phyloP scores from a whole-genome alignment of 768 basidiomycete genomes.

The Paxillus ammoniavirescens region DNA sequence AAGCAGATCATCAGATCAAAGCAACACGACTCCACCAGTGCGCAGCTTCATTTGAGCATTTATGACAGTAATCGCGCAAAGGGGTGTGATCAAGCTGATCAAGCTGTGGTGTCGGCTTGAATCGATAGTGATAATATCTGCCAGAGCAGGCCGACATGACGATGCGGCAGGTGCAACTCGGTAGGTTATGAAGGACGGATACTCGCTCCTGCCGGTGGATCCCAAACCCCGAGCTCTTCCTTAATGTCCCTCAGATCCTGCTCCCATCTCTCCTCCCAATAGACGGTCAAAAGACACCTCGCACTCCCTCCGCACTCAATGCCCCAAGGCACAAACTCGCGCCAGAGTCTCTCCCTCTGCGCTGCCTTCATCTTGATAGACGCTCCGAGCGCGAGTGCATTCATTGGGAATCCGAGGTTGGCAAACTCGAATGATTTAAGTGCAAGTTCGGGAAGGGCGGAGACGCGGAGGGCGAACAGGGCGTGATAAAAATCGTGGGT shows the following conservation, averaged over 20 bases:
- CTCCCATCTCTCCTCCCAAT: conserved; percentile 96
- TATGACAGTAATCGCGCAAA: too few relatives aligned
- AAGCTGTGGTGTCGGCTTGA: neutral
- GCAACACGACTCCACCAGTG: too few relatives aligned
- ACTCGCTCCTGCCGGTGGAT: conserved; percentile 53
- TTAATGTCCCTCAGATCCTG: conserved; percentile 81
- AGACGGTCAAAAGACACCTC: conserved; percentile 80
- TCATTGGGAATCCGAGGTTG: conserved; percentile 88
- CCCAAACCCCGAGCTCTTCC: conserved; percentile 80
- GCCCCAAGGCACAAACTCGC: conserved; percentile 93
- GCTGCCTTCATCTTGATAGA: conserved; percentile 33
- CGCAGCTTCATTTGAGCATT: too few relatives aligned
- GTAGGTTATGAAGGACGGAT: conserved; percentile 9
- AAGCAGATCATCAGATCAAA: too few relatives aligned
- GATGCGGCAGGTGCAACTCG: neutral
- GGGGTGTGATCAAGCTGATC: neutral
- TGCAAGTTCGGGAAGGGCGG: conserved; percentile 87
- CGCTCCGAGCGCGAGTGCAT: conserved; percentile 68
- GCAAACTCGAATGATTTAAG: conserved; percentile 94
- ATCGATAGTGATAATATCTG: neutral
- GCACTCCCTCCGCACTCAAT: conserved; percentile 76
- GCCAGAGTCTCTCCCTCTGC: conserved; percentile 58
- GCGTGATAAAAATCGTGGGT: conserved; percentile 98
- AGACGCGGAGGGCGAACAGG: conserved; percentile 83
- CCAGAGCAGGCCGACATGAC: neutral